Base-by-base conservation (phyloP, 2,329 filamentous ascomycete genomes). In the Fusarium marasasianum region DNA sequence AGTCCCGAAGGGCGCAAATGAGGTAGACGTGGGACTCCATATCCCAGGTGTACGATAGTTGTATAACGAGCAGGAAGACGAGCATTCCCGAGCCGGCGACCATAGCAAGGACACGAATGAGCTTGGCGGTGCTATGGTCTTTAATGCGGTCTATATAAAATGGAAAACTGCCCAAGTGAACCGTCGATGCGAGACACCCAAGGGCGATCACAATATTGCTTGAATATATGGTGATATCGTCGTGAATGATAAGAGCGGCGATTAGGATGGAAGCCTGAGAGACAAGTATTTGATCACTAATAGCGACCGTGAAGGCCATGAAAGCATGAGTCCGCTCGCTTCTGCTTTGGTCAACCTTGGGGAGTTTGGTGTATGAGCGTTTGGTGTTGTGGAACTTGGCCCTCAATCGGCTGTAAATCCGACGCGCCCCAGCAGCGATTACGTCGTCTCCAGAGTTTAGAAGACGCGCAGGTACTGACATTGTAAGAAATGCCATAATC, bases 141-240 rank as follows among this genome's bases (percentile, higher is more conserved):
- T n/a, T 44, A 2, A 67, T 14, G 2, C 61, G 61, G 0, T 66
- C 61, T 3, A 58, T 14, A 6, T 44, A 67, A 8, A 66, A 67
- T 8, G 64, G 51, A 0, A 67, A 66, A 7, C 38, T 51, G 0
- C 51, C 64, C 5, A 67, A 15, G 9, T 67, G 61, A 1, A 66
- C 64, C 0, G 64, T 66, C 0, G 61, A 66, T 0, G 64, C 64
- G 5, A 67, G 20, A 6, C 38, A 58, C 2, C 61, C 61, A 1
- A 67, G 5, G 4, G 61, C 61, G 15, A 66, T 51, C 1, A 67
- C 51, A 14, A 67, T 58, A 3, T 66, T 67, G 33, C 20, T 29
- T 0, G 60, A 67, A 40, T 66, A 66, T 2, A 67, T 51, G 8
- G 64, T 67, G 6, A 66, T 66, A 2, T 66, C 61, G 5, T 1